These are phyloP conservation scores for Talaromyces wortmannii DNA, from an alignment of 495 filamentous ascomycete genomes.

Conservation along the genomic window DNA sequence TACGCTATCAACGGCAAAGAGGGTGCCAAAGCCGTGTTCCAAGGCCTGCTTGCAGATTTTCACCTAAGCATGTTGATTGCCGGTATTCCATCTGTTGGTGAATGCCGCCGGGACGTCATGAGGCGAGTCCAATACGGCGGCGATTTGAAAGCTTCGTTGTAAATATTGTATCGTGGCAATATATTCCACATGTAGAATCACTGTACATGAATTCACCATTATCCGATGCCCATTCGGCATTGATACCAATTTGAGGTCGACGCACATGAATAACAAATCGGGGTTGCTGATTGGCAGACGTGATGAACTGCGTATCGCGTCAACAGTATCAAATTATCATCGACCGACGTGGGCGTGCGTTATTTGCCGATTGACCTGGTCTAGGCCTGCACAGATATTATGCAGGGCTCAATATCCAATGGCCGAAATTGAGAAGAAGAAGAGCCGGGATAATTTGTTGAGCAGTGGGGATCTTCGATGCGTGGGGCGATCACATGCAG, in stretches of 20 bases:
- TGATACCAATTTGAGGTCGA: no score
- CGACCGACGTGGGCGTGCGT: background rate
- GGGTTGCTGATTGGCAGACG: no score
- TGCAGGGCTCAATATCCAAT: no score
- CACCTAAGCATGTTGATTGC: constrained; percentile 54
- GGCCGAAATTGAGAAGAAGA: background rate
- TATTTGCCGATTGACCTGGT: background rate
- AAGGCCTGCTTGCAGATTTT: constrained; percentile 51
- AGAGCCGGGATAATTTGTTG: background rate
- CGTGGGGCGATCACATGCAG: background rate
- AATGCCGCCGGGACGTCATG: constrained; percentile 44
- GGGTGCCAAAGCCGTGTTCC: constrained; percentile 51
- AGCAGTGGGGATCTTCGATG: background rate
- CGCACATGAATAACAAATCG: no score
- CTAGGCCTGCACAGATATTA: background rate
- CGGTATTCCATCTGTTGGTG: constrained; percentile 46
- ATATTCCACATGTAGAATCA: no score
- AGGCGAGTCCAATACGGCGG: constrained; percentile 46
- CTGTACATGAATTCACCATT: no score
- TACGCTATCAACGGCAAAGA: constrained; percentile 54
- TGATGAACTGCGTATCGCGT: background rate
- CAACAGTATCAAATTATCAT: background rate
- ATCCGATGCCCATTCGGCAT: no score
- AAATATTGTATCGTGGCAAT: background rate
- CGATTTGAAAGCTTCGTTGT: constrained; percentile 40